Evolutionary conservation across 495 filamentous ascomycete genomes (phyloP).

Genomic region (Penicillium samsonianum): DNA sequence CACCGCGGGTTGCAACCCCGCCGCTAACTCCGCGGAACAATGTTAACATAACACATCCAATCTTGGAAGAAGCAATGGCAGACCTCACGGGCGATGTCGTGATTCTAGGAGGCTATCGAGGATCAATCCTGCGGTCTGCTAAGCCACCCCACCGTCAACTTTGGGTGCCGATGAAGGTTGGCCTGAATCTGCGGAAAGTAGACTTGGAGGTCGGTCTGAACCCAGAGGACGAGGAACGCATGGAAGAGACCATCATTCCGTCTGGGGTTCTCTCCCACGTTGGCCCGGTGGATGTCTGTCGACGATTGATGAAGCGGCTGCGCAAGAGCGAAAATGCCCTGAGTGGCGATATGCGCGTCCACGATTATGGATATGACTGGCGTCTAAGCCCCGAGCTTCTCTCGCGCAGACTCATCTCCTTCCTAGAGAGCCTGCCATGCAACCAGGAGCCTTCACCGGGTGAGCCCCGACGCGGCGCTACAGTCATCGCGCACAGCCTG

Average conservation of each 20-base stretch:
- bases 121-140: conserved; percentile 85
- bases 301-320: conserved; percentile 75
- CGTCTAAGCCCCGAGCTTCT: conserved; percentile 80
- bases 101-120: conserved; percentile 86
- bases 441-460: conserved; percentile 46
- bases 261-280: conserved; percentile 87
- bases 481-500: conserved; percentile 85
- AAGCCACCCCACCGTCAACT: conserved; percentile 76
- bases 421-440: conserved; percentile 71
- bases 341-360: conserved; percentile 71
- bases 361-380: conserved; percentile 97
- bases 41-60: conserved; percentile 44
- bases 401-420: conserved; percentile 65
- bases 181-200: conserved; percentile 87
- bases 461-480: conserved; percentile 57
- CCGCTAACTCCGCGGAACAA: conserved; percentile 30
- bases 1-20: conserved; percentile 10
- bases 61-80: conserved; percentile 65
- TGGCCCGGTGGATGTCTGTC: conserved; percentile 88
- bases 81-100: conserved; percentile 82
- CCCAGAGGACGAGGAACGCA: conserved; percentile 81
- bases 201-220: conserved; percentile 86
- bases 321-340: conserved; percentile 69
- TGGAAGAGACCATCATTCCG: conserved; percentile 77
- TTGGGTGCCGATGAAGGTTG: conserved; percentile 94